Percentiles rank a stretch among this genome's conserved stretches.
Conservation (phyloP, 345 rosid genomes). For the Dimocarpus longan region DNA sequence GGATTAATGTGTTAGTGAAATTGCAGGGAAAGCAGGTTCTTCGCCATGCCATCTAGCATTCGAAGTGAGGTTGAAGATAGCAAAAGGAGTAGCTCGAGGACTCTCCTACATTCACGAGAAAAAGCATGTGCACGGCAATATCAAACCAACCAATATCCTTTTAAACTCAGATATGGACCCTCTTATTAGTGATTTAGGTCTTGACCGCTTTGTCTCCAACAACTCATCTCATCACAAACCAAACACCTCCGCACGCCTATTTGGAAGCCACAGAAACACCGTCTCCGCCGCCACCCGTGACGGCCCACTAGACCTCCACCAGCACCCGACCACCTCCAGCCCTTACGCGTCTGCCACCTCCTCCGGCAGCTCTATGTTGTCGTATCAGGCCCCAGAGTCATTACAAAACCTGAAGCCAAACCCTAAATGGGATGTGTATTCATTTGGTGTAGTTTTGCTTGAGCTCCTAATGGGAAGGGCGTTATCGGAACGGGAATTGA, state of each 20-base stretch:
- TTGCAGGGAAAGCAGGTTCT: constrained; percentile 39
- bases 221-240: constrained; percentile 17
- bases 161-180: constrained; percentile 65
- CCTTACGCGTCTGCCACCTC: constrained; percentile 29
- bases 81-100: constrained; percentile 78
- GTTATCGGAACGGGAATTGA: constrained; percentile 52
- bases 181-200: constrained; percentile 69
- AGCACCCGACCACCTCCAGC: constrained; percentile 26
- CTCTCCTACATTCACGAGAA: constrained; percentile 75
- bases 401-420: constrained; percentile 54
- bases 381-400: constrained; percentile 80
- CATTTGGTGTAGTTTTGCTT: constrained; percentile 69
- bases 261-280: constrained; percentile 37
- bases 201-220: constrained; percentile 47
- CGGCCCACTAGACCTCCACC: constrained; percentile 15
- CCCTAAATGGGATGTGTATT: constrained; percentile 83
- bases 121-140: constrained; percentile 78
- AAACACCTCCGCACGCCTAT: constrained; percentile 27
- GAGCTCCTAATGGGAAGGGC: constrained; percentile 76
- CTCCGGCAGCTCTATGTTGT: constrained; percentile 18
- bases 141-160: constrained; percentile 80
- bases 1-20: background rate
- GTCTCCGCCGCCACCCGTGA: constrained; percentile 9
- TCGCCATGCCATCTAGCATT: constrained; percentile 53
- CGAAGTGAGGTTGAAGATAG: constrained; percentile 71